These are phyloP conservation scores for Torulaspora delbrueckii DNA, from an alignment of 805 yeast genomes.

Conservation along the genomic window DNA sequence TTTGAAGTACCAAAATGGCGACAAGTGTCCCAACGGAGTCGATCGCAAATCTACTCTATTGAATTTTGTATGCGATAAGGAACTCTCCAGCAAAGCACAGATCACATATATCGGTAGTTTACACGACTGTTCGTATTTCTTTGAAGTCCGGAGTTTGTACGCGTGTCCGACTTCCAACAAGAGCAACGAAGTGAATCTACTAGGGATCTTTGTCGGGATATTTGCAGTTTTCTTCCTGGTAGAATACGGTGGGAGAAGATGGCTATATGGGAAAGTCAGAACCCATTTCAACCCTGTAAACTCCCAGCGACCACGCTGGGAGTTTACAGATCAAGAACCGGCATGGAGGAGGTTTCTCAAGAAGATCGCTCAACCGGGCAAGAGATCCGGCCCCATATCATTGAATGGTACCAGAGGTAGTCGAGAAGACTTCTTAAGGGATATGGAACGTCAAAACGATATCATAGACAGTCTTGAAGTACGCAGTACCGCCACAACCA, in stretches of 20 bases:
- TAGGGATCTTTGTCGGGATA: slow-evolving; percentile 60
- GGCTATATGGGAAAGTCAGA: slow-evolving; percentile 20
- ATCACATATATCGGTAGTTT: slow-evolving; percentile 65
- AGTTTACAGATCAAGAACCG: slow-evolving; percentile 24
- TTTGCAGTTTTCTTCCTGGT: slow-evolving; percentile 37
- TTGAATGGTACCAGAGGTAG: slow-evolving; percentile 22
- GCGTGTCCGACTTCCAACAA: slow-evolving; percentile 80
- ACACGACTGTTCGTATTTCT: slow-evolving; percentile 75
- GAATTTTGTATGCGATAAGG: slow-evolving; percentile 75
- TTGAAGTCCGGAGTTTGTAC: slow-evolving; percentile 77
- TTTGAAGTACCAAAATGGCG: slow-evolving; percentile 66
- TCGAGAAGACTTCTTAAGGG: slow-evolving; percentile 34
- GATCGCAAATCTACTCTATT: slow-evolving; percentile 59
- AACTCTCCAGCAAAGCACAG: slow-evolving; percentile 57
- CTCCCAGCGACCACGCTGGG: slow-evolving; percentile 39
- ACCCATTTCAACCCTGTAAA: slow-evolving; percentile 10
- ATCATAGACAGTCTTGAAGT: slow-evolving; percentile 38
- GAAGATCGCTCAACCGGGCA: not conserved
- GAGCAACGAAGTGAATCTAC: slow-evolving; percentile 57
- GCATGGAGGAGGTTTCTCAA: slow-evolving; percentile 7
- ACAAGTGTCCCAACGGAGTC: slow-evolving; percentile 52
- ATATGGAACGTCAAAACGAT: slow-evolving; percentile 40
- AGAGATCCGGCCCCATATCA: slow-evolving; percentile 10
- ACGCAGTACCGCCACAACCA: slow-evolving; percentile 3
- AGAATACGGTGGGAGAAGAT: slow-evolving; percentile 39